These are phyloP conservation scores for Raddia distichophylla DNA, from an alignment of 176 grass and related monocot genomes.

Conservation along the genomic window DNA sequence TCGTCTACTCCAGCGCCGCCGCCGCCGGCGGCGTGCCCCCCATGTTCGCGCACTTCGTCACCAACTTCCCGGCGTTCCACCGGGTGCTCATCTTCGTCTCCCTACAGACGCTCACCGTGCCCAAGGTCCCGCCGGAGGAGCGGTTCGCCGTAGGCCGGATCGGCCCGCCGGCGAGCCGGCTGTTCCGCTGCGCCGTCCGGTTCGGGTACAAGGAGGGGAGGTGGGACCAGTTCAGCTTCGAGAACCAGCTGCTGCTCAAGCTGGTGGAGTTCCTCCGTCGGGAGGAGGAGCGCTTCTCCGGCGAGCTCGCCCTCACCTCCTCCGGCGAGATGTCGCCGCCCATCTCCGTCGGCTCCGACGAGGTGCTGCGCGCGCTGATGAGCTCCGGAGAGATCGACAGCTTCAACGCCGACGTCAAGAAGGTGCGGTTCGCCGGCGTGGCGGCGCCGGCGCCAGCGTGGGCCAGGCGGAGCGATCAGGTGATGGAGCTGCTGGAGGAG, in stretches of 20 bases:
- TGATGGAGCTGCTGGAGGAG: conserved; percentile 67
- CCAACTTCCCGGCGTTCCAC: conserved; percentile 94
- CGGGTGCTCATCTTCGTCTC: conserved; percentile 79
- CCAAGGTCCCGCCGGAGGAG: conserved; percentile 59
- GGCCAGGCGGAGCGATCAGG: conserved; percentile 41
- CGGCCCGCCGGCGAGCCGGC: conserved; percentile 47
- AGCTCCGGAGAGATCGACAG: conserved; percentile 40
- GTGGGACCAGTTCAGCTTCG: conserved; percentile 71
- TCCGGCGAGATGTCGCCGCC: conserved; percentile 51
- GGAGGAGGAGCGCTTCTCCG: conserved; percentile 11
- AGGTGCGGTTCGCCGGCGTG: conserved; percentile 51
- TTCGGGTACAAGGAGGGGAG: conserved; percentile 86
- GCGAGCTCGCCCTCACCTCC: background rate
- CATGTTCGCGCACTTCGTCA: conserved; percentile 95
- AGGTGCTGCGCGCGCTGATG: conserved; percentile 32
- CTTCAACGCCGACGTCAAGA: conserved; percentile 31
- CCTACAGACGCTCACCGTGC: conserved; percentile 75
- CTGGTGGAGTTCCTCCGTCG: conserved; percentile 71
- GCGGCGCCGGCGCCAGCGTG: background rate
- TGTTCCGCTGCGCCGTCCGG: conserved; percentile 68
- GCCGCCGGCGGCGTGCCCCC: conserved; percentile 55
- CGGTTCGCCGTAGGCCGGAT: conserved; percentile 71
- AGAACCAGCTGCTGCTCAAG: conserved; percentile 83
- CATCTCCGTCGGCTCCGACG: conserved; percentile 32
- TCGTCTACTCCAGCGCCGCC: conserved; percentile 65